A percentile compares a stretch with the other conserved stretches of the same genome.
phyloP scores from a whole-genome alignment of 106 monocot genomes.

The Hemerocallis citrina region DNA sequence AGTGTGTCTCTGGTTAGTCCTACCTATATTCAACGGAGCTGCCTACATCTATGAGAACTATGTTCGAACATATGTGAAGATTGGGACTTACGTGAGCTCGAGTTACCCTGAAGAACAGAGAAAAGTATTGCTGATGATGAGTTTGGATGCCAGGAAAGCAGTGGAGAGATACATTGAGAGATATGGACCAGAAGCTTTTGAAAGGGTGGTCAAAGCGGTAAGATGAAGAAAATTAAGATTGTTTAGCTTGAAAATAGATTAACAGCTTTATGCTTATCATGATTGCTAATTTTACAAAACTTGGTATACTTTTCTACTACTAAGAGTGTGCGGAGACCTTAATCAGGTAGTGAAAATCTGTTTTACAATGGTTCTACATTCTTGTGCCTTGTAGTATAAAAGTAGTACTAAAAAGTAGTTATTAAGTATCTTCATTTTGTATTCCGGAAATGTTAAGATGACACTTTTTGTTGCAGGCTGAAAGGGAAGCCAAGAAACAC shows the following conservation, averaged over 20 bases:
- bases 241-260: no score
- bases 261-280: no score
- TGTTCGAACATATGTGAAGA: conserved; percentile 70
- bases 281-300: no score
- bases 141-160: conserved; percentile 74
- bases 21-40: conserved; percentile 86
- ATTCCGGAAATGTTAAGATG: background rate
- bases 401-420: no score
- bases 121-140: conserved; percentile 76
- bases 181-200: conserved; percentile 68
- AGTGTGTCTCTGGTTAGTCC: conserved; percentile 79
- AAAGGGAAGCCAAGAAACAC: conserved; percentile 47
- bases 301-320: no score
- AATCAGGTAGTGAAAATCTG: no score
- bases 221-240: background rate
- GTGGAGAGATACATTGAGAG: conserved; percentile 72
- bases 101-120: conserved; percentile 54
- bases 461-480: conserved; percentile 32
- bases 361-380: no score
- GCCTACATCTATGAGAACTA: conserved; percentile 87
- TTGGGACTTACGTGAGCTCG: conserved; percentile 41
- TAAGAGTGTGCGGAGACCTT: no score
- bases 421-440: background rate
- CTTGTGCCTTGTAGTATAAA: no score
- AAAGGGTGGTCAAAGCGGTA: conserved; percentile 68